Evolutionary conservation across 768 basidiomycete genomes (phyloP), one percentile per base, ranked within the genome.

Genomic region (Suillus bovinus): DNA sequence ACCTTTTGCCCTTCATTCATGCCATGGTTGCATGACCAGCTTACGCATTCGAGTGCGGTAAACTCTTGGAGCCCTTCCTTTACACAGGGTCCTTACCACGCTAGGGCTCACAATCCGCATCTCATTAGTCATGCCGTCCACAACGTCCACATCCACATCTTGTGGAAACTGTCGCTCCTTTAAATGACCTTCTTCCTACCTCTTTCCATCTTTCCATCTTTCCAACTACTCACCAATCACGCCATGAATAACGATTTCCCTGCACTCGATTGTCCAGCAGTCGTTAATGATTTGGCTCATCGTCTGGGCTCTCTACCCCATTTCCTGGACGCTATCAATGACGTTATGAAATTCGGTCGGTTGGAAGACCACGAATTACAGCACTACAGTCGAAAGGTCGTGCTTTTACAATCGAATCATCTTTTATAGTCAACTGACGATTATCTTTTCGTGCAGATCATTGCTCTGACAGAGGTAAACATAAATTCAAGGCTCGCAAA

Each of bases 391-490:
- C 69, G 70, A 67, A 75, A 75, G 68, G 75, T 71, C 5, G 16
- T 22, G 1, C 9, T 16, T 14, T 24, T 20, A 2, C 44, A 36
- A 38, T 29, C 34, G 39, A 42, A 22, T n/a, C 4, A 5, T 34
- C 29, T 47, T 58, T 55, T 63, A 61, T 68, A 39, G 71, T 24
- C 41, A 3, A 38, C 16, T 56, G 33, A 49, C 24, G 24, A 27
- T 38, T 17, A 60, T 54, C 3, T 54, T 38, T 20, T 9, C 13
- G 10, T 31, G 54, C 65, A 86, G 84, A 75, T 86, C 53, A 75
- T 86, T 53, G 72, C 76, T 20, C 66, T 86, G 61, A 74, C 80
- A 50, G 84, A 86, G 83, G 84, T 86, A 79, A 73, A 61, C 66
- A 66, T 63, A 62, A 50, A 34, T 36, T 46, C 42, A 14, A 31